phyloP scores from a whole-genome alignment of 2,329 filamentous ascomycete species.

The Bisporella sp. region DNA sequence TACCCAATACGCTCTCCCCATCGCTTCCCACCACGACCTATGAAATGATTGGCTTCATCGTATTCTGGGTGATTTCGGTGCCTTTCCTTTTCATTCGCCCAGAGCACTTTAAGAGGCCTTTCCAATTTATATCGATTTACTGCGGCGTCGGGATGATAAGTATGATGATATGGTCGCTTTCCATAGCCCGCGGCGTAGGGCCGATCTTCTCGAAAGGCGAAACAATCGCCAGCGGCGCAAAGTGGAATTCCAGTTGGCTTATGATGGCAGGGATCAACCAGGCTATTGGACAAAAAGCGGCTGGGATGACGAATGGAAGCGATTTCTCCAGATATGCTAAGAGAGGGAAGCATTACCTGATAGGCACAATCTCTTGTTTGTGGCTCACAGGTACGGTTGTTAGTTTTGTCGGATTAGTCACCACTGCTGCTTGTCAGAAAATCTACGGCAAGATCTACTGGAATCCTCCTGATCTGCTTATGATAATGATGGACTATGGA shows the following conservation, averaged over 20 bases:
- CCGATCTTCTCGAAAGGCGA: constrained; percentile 17
- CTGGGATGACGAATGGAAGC: constrained; percentile 35
- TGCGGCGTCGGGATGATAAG: constrained; percentile 23
- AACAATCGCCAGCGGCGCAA: constrained; percentile 3
- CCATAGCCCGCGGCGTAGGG: constrained; percentile 28
- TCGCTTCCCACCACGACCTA: constrained; percentile 28
- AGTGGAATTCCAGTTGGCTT: constrained; percentile 28
- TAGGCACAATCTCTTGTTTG: constrained; percentile 33
- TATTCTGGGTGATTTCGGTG: constrained; percentile 31
- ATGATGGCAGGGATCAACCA: too few species aligned
- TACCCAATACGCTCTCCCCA: constrained; percentile 29
- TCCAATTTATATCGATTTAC: background rate
- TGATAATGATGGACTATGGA: constrained; percentile 31
- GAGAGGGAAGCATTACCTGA: constrained; percentile 33
- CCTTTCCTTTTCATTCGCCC: constrained; percentile 38
- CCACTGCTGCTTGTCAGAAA: constrained; percentile 44
- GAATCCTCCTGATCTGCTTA: constrained; percentile 39
- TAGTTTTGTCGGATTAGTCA: constrained; percentile 35
- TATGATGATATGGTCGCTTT: constrained; percentile 31
- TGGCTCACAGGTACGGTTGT: constrained; percentile 33
- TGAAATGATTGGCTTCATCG: constrained; percentile 29
- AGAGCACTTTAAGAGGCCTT: background rate
- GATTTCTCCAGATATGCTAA: constrained; percentile 38
- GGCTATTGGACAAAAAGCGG: constrained; percentile 29
- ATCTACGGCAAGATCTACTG: constrained; percentile 41